These are phyloP conservation scores for Hysterium pulicare DNA, from an alignment of 2,329 filamentous ascomycete species.

Conservation along the genomic window DNA sequence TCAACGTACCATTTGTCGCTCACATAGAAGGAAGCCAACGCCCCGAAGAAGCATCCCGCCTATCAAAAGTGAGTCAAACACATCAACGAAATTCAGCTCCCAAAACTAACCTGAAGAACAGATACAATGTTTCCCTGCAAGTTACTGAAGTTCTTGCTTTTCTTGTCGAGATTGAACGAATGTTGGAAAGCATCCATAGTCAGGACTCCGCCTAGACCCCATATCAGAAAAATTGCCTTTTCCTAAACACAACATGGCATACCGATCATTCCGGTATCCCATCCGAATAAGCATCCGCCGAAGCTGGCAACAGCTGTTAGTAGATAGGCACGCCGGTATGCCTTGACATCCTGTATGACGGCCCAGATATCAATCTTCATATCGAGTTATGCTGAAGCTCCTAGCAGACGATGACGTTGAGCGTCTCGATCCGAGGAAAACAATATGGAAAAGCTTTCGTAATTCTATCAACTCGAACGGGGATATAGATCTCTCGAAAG, in stretches of 20 bases:
- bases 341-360: constrained; percentile 39
- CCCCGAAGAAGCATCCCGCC: constrained; percentile 46
- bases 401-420: no score
- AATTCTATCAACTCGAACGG: no score
- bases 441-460: no score
- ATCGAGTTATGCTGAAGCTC: no score
- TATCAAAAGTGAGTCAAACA: constrained; percentile 1
- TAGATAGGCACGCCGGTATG: constrained; percentile 39
- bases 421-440: no score
- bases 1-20: constrained; percentile 35
- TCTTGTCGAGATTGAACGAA: constrained; percentile 36
- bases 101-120: constrained; percentile 31
- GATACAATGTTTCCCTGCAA: constrained; percentile 45
- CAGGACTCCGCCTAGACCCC: constrained; percentile 38
- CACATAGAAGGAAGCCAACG: constrained; percentile 41
- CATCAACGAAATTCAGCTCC: not conserved
- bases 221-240: constrained; percentile 12
- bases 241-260: constrained; percentile 9
- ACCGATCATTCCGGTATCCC: constrained; percentile 37
- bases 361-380: constrained; percentile 28
- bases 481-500: no score
- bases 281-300: constrained; percentile 41
- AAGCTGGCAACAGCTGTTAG: constrained; percentile 43
- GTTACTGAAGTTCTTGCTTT: constrained; percentile 33
- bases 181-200: constrained; percentile 45